Evolutionary conservation across 495 filamentous ascomycete genomes (phyloP), one percentile per base, ranked within the genome.

Genomic region (Stereocaulon alpinum): DNA sequence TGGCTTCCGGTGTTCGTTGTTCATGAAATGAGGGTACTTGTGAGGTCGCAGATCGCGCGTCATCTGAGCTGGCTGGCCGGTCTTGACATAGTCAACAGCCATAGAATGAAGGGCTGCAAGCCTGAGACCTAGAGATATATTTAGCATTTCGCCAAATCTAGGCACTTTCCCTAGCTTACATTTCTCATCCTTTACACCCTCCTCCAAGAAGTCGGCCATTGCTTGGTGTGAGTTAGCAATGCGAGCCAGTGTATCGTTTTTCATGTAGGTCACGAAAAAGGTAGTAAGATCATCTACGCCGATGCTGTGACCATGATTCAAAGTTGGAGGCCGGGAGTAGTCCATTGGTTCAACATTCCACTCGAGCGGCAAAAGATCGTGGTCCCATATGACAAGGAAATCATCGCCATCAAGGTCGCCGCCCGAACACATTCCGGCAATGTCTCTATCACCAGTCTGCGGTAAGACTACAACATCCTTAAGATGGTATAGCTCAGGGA

Each of bases 361-460:
- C 50, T 86, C 73, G 0, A 57, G 45, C 2, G 90, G 91, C 29
- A 91, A 69, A 6, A 99, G 75, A 47, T 85, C 80, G 40, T 76
- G 65, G 64, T 99, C 91, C 93, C 93, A 99, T 40, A 96, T 87
- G 20, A 97, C 86, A 27, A 96, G 79, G 67, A 87, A 99, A 67
- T 97, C 94, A 64, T 99, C 93, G 0, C 93, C 93, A 71, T 99
- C 93, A 3, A 99, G 75, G 69, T 99, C 93, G 6, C 93, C 94
- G 3, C 93, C 93, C 6, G 93, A 95, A 63, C 91, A 93, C 93
- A 97, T 97, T 61, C 85, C 88, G 9, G 90, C 80, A 29, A 99
- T 70, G 63, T 91, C 89, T 42, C 86, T 77, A 69, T 97, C 91
- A 0, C 93, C 93, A 0, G 77, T 85, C 43, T 86, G 80, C 0